Evolutionary conservation across 2,329 filamentous ascomycete genomes (phyloP), one percentile per base, ranked within the genome.

Genomic region (Zymoseptoria tritici): DNA sequence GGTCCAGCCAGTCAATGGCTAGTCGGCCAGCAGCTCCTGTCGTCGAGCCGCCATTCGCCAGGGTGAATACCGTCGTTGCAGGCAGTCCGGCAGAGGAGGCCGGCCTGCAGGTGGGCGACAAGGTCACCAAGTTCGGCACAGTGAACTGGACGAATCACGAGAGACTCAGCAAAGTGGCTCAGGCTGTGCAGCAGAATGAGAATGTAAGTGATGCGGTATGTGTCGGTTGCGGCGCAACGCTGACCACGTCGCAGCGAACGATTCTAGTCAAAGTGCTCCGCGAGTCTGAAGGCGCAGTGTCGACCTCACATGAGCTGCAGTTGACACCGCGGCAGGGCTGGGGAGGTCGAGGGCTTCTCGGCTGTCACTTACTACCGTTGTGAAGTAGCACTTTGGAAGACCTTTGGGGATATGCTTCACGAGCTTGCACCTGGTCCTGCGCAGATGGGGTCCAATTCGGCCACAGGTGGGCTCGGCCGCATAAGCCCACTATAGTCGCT

Each of bases 301-400:
- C 81, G 84, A 57, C 76, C 77, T 62, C 72, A 73, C 53, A 94
- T 60, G 81, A 85, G 59, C 76, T 97, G 68, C 85, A 83, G 64
- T 77, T 99, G 64, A 90, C 81, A 54, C 93, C 93, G 57, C 83
- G 85, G 67, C 83, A 85, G 52, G 81, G 92, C 71, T 99, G 94
- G 93, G 93, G 93, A 66, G 94, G 94, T 29, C 82, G 91, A 74
- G 94, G 93, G 11, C 78, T 95, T 73, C 78, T 99, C 68, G 93
- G 93, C 57, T 99, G 93, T 74, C 92, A 97, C 77, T 83, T 97
- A 64, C 77, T 96, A 66, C 91, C 90, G 24, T 67, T 95, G 59
- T 96, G 78, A 82, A 19, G n/a, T 54, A 22, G 4, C 59, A 52
- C 29, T 24, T 6, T 16, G 21, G 21, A n/a, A n/a, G n/a, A 22